These are phyloP conservation scores for Vicia faba DNA, from an alignment of 306 rosid genomes.

Conservation along the genomic window DNA sequence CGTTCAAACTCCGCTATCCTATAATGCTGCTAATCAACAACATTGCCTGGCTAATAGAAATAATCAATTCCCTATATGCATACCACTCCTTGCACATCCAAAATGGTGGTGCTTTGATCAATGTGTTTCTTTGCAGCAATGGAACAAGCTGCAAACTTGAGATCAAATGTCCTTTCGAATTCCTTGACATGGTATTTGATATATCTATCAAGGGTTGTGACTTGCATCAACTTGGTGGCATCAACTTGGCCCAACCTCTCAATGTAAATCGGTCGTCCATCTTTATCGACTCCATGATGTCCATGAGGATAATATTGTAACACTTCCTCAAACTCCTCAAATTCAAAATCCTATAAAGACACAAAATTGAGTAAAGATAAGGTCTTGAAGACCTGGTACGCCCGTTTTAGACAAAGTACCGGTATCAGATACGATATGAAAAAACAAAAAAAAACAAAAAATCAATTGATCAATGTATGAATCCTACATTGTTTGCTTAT, in stretches of 20 bases:
- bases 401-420: too few species aligned
- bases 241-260: slow-evolving; percentile 86
- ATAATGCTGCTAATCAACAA: not conserved
- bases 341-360: slow-evolving; percentile 68
- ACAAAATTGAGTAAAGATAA: not conserved
- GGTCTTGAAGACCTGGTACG: too few species aligned
- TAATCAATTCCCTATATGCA: slow-evolving; percentile 31
- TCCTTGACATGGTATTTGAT: slow-evolving; percentile 78
- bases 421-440: not conserved
- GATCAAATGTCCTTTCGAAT: slow-evolving; percentile 80
- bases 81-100: slow-evolving; percentile 99
- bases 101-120: slow-evolving; percentile 92
- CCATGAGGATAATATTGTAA: slow-evolving; percentile 86
- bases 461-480: not conserved
- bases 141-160: slow-evolving; percentile 86
- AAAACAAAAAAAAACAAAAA: too few species aligned
- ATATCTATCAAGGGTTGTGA: slow-evolving; percentile 81
- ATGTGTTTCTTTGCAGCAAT: slow-evolving; percentile 88
- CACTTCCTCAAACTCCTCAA: slow-evolving; percentile 73
- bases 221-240: slow-evolving; percentile 73
- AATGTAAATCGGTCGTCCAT: slow-evolving; percentile 84
- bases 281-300: slow-evolving; percentile 88
- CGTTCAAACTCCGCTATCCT: not conserved
- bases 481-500: not conserved
- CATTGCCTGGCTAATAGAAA: not conserved